Percentiles rank a stretch among this genome's conserved stretches.
These are phyloP conservation scores for Quercus glauca DNA, from an alignment of 306 rosid species.

Conservation along the genomic window DNA sequence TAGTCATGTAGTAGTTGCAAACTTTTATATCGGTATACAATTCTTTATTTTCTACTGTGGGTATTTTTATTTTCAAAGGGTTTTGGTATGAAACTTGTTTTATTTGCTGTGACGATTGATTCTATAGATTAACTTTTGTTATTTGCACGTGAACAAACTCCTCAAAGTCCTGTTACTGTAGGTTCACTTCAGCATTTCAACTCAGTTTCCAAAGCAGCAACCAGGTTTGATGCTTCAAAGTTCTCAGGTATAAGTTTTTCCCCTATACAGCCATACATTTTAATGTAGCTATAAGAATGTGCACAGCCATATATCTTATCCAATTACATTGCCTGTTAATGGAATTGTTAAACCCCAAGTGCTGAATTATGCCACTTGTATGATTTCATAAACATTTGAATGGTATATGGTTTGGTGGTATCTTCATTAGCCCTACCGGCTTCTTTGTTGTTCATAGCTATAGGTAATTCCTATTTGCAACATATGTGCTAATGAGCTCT, in stretches of 20 bases:
- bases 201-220: conserved; percentile 93
- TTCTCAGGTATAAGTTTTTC: conserved; percentile 64
- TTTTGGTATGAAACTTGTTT: not conserved
- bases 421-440: not conserved
- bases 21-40: too few species aligned
- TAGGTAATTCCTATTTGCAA: not conserved
- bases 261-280: too few species aligned
- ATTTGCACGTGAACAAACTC: not conserved
- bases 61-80: too few species aligned
- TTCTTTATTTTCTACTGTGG: too few species aligned
- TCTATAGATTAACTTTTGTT: not conserved
- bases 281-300: not conserved
- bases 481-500: too few species aligned
- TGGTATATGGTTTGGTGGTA: not conserved
- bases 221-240: conserved; percentile 84
- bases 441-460: not conserved
- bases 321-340: not conserved
- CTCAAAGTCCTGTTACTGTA: conserved; percentile 22
- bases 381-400: not conserved
- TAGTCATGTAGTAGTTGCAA: too few species aligned
- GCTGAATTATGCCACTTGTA: not conserved
- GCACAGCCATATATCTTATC: not conserved
- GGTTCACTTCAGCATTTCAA: conserved; percentile 67
- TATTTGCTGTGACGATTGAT: not conserved
- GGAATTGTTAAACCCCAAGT: not conserved